Conservation (phyloP, 352 stramenopile species). For the Globisporangium barbulae region DNA sequence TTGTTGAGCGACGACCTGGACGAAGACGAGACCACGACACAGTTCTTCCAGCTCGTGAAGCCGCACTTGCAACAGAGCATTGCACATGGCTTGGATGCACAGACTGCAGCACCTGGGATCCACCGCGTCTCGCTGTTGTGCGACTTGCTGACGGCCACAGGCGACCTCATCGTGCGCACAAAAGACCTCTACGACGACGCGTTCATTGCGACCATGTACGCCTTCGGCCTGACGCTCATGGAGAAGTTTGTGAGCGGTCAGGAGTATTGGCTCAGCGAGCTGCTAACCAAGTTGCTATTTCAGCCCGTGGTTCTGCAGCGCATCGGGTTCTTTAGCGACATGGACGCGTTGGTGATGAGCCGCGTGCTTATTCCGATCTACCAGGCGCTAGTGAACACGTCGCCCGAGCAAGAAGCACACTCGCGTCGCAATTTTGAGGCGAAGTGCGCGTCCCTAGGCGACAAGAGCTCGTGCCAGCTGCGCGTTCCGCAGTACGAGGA, state of each 20-base stretch:
- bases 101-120: not conserved
- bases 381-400: constrained; percentile 57
- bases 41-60: constrained; percentile 21
- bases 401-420: constrained; percentile 52
- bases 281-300: constrained; percentile 55
- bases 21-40: constrained; percentile 37
- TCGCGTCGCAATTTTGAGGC: constrained; percentile 34
- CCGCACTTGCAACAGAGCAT: not conserved
- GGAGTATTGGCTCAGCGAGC: constrained; percentile 43
- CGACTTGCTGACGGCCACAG: constrained; percentile 16
- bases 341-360: constrained; percentile 42
- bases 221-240: constrained; percentile 35
- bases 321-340: constrained; percentile 44
- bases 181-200: constrained; percentile 25
- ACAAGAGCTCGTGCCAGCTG: constrained; percentile 57
- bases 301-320: constrained; percentile 32
- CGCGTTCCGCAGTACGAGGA: constrained; percentile 55
- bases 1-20: constrained; percentile 50
- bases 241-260: constrained; percentile 35
- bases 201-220: constrained; percentile 39
- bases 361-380: constrained; percentile 63
- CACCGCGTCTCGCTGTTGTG: constrained; percentile 9
- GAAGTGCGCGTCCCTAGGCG: constrained; percentile 2
- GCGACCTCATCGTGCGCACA: constrained; percentile 12
- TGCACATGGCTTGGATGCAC: not conserved